Base-by-base conservation (phyloP, 805 yeast genomes). In the Cyberlindnera lachancei region DNA sequence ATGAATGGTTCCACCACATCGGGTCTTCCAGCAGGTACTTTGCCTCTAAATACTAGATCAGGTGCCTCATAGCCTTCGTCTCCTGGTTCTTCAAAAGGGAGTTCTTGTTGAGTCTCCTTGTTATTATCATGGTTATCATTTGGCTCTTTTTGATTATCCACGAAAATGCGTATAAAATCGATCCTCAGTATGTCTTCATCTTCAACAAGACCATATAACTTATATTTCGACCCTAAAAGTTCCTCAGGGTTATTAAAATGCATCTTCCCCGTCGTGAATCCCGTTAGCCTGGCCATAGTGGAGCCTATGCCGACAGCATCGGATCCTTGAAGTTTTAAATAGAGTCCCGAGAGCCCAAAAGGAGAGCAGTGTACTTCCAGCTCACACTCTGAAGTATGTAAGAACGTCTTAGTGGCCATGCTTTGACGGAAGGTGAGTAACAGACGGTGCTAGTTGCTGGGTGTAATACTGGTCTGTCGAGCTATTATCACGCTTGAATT, bases 331-430 rank as follows among this genome's bases (percentile, higher is more conserved):
- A 70, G 56, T 36, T 68, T 68, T 24, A 70, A 57, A 46, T 69
- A 70, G 8, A 70, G 46, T 11, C 76, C 76, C 22, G 70, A 60
- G 15, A 70, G 58, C 11, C 77, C 77, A 45, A 70, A 70, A 3
- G 77, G 76, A 3, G 75, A 69, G 44, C 75, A 70, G 49, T 70
- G 75, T 17, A 69, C 63, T 40, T 70, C 77, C 16, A 70, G 46
- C 22, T 68, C 73, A 41, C 75, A 70, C 37, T 63, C 68, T 38
- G 66, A 66, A 32, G 74, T 68, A 41, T 58, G 66, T 30, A 61
- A 59, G 50, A 67, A 70, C 1, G 53, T 36, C 13, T 18, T n/a
- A 9, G 33, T 30, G 3, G 13, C 32, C 27, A 29, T 29, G 9
- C 17, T 24, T 10, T 24, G n/a, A n/a, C n/a, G n/a, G n/a, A n/a